phyloP scores from a whole-genome alignment of 139 green algal genomes.

The Raphidocelis subcapitata region DNA sequence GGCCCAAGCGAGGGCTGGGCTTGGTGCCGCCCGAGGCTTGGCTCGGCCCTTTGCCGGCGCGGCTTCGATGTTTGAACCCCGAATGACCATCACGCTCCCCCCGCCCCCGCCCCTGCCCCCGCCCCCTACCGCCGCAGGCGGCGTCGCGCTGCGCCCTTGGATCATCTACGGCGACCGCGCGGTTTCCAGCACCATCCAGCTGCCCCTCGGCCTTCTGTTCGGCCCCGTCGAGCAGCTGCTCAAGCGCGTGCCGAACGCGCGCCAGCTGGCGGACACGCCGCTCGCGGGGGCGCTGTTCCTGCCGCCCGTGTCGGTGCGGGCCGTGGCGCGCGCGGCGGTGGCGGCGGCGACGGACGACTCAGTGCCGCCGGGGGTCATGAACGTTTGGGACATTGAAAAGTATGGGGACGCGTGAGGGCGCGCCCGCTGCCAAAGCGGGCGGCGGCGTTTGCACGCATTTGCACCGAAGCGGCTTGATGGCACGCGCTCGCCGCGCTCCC shows the following conservation, averaged over 20 bases:
- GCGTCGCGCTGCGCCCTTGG: constrained; percentile 71
- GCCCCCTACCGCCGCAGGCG: constrained; percentile 6
- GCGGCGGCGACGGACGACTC: constrained; percentile 68
- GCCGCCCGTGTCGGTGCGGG: constrained; percentile 68
- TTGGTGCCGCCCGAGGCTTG: too few species aligned
- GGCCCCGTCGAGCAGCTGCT: constrained; percentile 60
- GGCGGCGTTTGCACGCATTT: not conserved
- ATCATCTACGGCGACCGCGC: constrained; percentile 82
- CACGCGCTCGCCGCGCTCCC: not conserved
- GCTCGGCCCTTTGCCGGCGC: too few species aligned
- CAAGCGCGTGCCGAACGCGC: constrained; percentile 45
- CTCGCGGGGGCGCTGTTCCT: constrained; percentile 67
- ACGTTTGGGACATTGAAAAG: constrained; percentile 67
- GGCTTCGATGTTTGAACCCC: too few species aligned
- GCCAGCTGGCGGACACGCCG: constrained; percentile 59
- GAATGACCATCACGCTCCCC: too few species aligned
- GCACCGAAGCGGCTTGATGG: not conserved
- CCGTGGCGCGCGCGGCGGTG: constrained; percentile 77
- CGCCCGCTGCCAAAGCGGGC: not conserved
- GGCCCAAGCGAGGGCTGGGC: too few species aligned
- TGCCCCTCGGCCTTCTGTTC: constrained; percentile 66
- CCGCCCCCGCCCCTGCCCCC: too few species aligned
- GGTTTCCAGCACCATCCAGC: constrained; percentile 36
- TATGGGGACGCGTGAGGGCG: constrained; percentile 15
- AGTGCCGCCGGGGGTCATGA: constrained; percentile 68